Percentiles rank a stretch among this genome's conserved stretches.
These are phyloP conservation scores for Volutella citrinella DNA, from an alignment of 2,329 filamentous ascomycete species.

Conservation along the genomic window DNA sequence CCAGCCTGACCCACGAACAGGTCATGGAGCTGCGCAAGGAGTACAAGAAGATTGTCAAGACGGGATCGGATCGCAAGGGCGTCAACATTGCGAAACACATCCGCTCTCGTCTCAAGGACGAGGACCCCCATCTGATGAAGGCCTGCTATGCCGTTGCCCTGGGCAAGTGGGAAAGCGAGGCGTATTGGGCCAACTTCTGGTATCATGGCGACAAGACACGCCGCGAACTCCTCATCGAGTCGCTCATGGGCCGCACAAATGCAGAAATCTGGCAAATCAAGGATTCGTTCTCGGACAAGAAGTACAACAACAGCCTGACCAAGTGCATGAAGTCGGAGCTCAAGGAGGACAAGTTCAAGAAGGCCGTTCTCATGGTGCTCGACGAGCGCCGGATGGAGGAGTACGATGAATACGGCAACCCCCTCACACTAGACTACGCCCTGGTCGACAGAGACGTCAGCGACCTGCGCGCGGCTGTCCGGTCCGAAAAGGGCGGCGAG, in stretches of 20 bases:
- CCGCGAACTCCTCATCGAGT: slow-evolving; percentile 88
- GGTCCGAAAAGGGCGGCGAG: slow-evolving; percentile 79
- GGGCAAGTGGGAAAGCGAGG: slow-evolving; percentile 87
- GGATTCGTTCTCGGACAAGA: slow-evolving; percentile 84
- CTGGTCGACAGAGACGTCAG: slow-evolving; percentile 70
- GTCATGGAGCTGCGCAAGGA: slow-evolving; percentile 81
- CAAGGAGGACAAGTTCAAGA: slow-evolving; percentile 94
- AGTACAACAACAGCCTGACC: slow-evolving; percentile 77
- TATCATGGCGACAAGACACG: slow-evolving; percentile 85
- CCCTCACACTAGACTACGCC: slow-evolving; percentile 53
- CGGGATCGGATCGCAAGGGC: slow-evolving; percentile 67
- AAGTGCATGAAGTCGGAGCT: slow-evolving; percentile 91
- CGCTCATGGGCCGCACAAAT: slow-evolving; percentile 85
- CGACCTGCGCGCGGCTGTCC: slow-evolving; percentile 64
- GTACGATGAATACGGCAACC: slow-evolving; percentile 59
- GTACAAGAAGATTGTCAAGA: slow-evolving; percentile 88
- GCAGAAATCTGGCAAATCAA: slow-evolving; percentile 86
- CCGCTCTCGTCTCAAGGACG: slow-evolving; percentile 70
- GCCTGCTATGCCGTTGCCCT: slow-evolving; percentile 86
- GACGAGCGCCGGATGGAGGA: slow-evolving; percentile 86
- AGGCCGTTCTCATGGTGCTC: slow-evolving; percentile 77
- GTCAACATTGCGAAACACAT: slow-evolving; percentile 87
- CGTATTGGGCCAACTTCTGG: slow-evolving; percentile 98
- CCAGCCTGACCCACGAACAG: slow-evolving; percentile 80
- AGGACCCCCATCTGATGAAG: slow-evolving; percentile 78